Percentiles rank a stretch among this genome's conserved stretches.
Conservation (phyloP, 345 rosid genomes). For the Heritiera fomes region DNA sequence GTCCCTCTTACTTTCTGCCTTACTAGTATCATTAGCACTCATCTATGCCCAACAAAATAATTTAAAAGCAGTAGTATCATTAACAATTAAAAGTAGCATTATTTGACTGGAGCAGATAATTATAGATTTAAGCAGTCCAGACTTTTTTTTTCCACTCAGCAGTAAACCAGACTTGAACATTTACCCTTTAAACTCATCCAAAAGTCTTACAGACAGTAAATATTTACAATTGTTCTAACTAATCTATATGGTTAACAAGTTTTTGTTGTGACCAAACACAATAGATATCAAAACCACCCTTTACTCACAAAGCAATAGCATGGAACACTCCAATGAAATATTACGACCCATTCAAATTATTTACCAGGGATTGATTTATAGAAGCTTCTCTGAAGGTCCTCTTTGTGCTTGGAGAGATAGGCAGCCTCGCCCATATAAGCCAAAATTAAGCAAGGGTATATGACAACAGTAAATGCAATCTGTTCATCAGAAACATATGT, state of each 20-base stretch:
- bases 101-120: not conserved
- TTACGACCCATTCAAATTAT: not conserved
- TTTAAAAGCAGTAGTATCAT: not conserved
- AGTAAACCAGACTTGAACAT: not conserved
- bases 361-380: conserved; percentile 39
- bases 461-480: conserved; percentile 38
- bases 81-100: not conserved
- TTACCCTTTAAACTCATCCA: not conserved
- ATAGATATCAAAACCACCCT: not conserved
- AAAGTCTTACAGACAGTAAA: not conserved
- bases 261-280: not conserved
- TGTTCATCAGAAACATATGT: conserved; percentile 20
- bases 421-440: conserved; percentile 50
- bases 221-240: not conserved
- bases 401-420: conserved; percentile 37
- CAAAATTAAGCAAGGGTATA: conserved; percentile 40
- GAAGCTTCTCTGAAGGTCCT: conserved; percentile 36
- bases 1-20: not conserved
- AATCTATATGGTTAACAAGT: not conserved
- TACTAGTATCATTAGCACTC: not conserved
- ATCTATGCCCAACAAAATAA: not conserved
- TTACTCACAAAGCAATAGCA: not conserved
- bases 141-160: not conserved
- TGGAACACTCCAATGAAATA: not conserved
- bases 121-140: not conserved